These are phyloP conservation scores for Saccharomyces kudriavzevii DNA, from an alignment of 805 yeast species.

Conservation along the genomic window DNA sequence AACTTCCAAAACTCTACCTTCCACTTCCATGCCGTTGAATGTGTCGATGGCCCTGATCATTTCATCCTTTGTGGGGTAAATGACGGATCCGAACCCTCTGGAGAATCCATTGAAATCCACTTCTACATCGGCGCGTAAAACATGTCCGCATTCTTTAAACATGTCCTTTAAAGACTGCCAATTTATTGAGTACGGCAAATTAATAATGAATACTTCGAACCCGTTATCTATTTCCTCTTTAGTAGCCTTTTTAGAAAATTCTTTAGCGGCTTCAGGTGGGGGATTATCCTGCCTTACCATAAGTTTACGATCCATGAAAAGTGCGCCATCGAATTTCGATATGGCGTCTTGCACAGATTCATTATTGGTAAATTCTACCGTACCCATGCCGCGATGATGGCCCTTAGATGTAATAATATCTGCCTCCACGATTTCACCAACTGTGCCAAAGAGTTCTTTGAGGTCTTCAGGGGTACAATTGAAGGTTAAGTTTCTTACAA, in stretches of 20 bases:
- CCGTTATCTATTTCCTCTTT: constrained; percentile 4
- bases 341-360: constrained; percentile 68
- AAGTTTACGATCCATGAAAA: constrained; percentile 63
- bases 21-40: constrained; percentile 61
- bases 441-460: constrained; percentile 46
- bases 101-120: constrained; percentile 64
- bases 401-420: constrained; percentile 73
- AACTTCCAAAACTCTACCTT: constrained; percentile 73
- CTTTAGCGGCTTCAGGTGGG: constrained; percentile 42
- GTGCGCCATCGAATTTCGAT: constrained; percentile 52
- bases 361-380: constrained; percentile 68
- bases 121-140: constrained; percentile 74
- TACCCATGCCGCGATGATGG: constrained; percentile 79
- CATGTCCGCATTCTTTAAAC: constrained; percentile 66
- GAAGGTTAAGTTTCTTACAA: constrained; percentile 65
- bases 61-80: constrained; percentile 55
- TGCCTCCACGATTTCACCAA: constrained; percentile 64
- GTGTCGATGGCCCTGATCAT: constrained; percentile 63
- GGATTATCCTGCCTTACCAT: constrained; percentile 87
- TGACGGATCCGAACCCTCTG: constrained; percentile 79
- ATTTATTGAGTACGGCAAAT: constrained; percentile 67
- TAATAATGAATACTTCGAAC: constrained; percentile 66
- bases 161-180: constrained; percentile 83
- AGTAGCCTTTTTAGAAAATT: constrained; percentile 8
- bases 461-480: constrained; percentile 50